Conservation (phyloP, 2,329 filamentous ascomycete genomes). For the Colletotrichum tofieldiae region DNA sequence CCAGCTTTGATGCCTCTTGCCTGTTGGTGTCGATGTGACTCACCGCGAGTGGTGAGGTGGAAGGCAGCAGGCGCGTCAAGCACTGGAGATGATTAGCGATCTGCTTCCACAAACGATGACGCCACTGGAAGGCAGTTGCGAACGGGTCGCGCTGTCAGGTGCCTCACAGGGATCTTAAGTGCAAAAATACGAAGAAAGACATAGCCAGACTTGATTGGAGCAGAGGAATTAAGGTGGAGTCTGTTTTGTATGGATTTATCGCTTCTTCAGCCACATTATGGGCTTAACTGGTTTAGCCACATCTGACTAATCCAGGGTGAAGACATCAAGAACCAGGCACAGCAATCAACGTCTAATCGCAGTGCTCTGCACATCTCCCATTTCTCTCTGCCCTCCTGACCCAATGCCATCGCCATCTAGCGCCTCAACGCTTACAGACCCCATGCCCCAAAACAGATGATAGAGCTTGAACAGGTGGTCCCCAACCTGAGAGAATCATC, state of each 20-base stretch:
- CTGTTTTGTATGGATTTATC: not conserved
- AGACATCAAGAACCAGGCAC: not conserved
- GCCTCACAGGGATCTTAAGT: constrained; percentile 36
- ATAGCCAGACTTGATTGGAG: constrained; percentile 5
- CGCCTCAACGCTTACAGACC: not conserved
- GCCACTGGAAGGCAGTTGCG: constrained; percentile 38
- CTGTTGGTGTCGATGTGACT: not conserved
- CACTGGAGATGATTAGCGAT: not conserved
- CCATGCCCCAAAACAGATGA: not conserved
- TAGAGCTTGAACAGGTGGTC: not conserved
- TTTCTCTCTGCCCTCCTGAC: not conserved
- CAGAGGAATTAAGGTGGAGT: not conserved
- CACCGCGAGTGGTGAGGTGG: not conserved
- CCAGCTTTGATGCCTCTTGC: not conserved
- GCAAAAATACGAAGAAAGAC: not conserved
- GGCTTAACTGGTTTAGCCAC: constrained; percentile 3
- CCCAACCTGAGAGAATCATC: not conserved
- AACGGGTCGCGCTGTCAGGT: constrained; percentile 35
- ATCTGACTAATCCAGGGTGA: constrained; percentile 3
- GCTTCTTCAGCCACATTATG: not conserved
- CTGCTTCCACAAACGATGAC: constrained; percentile 29
- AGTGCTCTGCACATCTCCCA: not conserved
- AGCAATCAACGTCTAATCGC: not conserved
- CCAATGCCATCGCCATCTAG: not conserved
- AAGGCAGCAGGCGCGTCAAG: constrained; percentile 21